Evolutionary conservation across 208 protist genomes (phyloP).

Genomic region (Borovskyia barvae): DNA sequence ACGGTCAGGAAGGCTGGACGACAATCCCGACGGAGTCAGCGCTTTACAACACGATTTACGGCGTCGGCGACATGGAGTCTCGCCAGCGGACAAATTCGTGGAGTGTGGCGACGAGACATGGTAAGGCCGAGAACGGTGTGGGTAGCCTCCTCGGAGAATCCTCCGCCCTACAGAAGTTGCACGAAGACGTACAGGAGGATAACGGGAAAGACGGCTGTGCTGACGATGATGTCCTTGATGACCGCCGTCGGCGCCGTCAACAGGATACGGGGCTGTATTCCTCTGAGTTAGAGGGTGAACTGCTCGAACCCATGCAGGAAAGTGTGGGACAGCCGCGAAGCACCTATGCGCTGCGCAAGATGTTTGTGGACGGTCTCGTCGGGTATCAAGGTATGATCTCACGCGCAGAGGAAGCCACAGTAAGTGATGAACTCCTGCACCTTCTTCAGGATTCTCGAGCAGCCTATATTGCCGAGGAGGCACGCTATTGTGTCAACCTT

Average conservation of each 20-base stretch:
- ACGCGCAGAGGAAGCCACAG: constrained; percentile 61
- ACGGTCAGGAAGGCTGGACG: constrained; percentile 68
- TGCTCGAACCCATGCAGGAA: constrained; percentile 57
- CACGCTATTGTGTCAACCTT: constrained; percentile 88
- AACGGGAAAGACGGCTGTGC: not conserved
- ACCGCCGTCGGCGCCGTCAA: constrained; percentile 36
- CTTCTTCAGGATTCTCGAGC: constrained; percentile 68
- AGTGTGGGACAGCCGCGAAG: constrained; percentile 75
- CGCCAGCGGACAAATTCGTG: constrained; percentile 80
- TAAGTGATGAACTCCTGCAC: constrained; percentile 78
- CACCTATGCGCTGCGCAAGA: constrained; percentile 78
- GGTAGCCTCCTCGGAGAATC: constrained; percentile 17
- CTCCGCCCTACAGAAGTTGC: not conserved
- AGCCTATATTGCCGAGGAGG: constrained; percentile 85
- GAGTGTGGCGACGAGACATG: constrained; percentile 29
- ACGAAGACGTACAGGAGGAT: not conserved
- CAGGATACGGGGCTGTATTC: constrained; percentile 60
- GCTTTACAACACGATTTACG: constrained; percentile 62
- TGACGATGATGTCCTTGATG: constrained; percentile 38
- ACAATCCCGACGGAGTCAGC: constrained; percentile 78
- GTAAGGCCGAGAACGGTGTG: not conserved
- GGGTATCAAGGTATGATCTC: constrained; percentile 86
- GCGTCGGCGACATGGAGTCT: constrained; percentile 63
- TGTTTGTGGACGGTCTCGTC: constrained; percentile 72
- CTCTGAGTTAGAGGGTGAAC: constrained; percentile 49